These are phyloP conservation scores for Fusarium cicatricum DNA, from an alignment of 2,329 filamentous ascomycete genomes.

Conservation along the genomic window DNA sequence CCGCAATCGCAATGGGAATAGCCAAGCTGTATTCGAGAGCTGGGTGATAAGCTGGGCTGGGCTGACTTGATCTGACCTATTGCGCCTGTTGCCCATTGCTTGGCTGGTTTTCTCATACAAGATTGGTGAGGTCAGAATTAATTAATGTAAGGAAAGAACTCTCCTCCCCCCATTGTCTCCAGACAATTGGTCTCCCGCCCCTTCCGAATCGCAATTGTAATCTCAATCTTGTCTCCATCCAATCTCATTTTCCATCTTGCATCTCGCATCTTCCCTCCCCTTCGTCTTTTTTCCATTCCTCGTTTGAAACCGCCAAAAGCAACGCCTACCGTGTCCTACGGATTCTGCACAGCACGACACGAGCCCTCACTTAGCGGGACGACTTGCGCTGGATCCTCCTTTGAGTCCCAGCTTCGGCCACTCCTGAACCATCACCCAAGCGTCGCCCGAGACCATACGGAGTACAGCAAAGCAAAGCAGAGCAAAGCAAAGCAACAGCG, in stretches of 20 bases:
- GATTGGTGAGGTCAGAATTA: slow-evolving; percentile 29
- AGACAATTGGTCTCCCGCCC: slow-evolving; percentile 25
- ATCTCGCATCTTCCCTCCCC: background rate
- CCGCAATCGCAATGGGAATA: slow-evolving; percentile 22
- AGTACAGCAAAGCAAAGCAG: background rate
- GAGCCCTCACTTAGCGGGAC: slow-evolving; percentile 14
- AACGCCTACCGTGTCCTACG: background rate
- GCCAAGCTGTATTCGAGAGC: slow-evolving; percentile 9
- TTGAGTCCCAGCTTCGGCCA: slow-evolving; percentile 29
- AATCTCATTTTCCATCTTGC: slow-evolving; percentile 9
- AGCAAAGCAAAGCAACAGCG: slow-evolving; percentile 13
- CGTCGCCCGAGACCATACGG: slow-evolving; percentile 18
- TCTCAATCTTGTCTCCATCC: slow-evolving; percentile 2
- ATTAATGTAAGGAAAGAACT: slow-evolving; percentile 25
- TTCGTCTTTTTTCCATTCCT: slow-evolving; percentile 11
- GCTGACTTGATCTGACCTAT: slow-evolving; percentile 2
- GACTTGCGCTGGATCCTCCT: background rate
- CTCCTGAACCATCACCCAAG: slow-evolving; percentile 26
- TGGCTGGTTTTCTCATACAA: slow-evolving; percentile 15
- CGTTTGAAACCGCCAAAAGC: slow-evolving; percentile 23
- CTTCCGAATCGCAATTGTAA: slow-evolving; percentile 24
- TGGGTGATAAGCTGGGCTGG: slow-evolving; percentile 1
- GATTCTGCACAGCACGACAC: background rate
- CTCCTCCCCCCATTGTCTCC: slow-evolving; percentile 25
- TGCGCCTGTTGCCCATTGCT: background rate